Evolutionary conservation across 345 rosid genomes (phyloP).

Genomic region (Sisymbrium altissimum): DNA sequence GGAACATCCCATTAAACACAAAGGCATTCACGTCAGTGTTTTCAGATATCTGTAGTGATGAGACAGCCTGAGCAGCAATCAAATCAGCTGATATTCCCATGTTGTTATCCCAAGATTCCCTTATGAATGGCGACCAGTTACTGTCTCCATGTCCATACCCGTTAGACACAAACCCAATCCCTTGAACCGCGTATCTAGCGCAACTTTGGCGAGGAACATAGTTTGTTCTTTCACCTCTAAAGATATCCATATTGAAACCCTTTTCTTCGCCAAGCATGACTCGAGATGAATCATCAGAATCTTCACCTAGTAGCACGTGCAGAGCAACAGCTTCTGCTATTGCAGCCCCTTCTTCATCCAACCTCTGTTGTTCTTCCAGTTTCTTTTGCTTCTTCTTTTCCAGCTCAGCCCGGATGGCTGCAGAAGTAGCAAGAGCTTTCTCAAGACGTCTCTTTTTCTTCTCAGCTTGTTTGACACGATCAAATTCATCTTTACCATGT

Average conservation of each 20-base stretch:
- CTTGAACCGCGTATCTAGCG: conserved; percentile 44
- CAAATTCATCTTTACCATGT: conserved; percentile 66
- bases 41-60: conserved; percentile 79
- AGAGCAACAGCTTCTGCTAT: conserved; percentile 98
- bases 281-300: conserved; percentile 71
- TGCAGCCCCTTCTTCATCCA: conserved; percentile 99
- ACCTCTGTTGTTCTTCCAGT: conserved; percentile 92
- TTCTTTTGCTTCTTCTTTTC: conserved; percentile 83
- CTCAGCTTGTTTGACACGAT: conserved; percentile 85
- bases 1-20: conserved; percentile 56
- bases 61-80: conserved; percentile 83
- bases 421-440: conserved; percentile 92
- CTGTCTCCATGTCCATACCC: conserved; percentile 44
- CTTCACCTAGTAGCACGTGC: conserved; percentile 83
- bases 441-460: conserved; percentile 85
- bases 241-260: conserved; percentile 33
- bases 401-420: conserved; percentile 73
- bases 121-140: conserved; percentile 54
- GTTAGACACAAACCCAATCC: conserved; percentile 54
- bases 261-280: conserved; percentile 42
- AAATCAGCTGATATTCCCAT: conserved; percentile 55
- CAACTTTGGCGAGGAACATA: conserved; percentile 37
- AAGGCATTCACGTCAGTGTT: conserved; percentile 50
- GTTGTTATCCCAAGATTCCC: conserved; percentile 48
- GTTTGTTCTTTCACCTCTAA: conserved; percentile 41